These are phyloP conservation scores for Psilocybe cubensis DNA, from an alignment of 768 basidiomycete species.

Conservation along the genomic window DNA sequence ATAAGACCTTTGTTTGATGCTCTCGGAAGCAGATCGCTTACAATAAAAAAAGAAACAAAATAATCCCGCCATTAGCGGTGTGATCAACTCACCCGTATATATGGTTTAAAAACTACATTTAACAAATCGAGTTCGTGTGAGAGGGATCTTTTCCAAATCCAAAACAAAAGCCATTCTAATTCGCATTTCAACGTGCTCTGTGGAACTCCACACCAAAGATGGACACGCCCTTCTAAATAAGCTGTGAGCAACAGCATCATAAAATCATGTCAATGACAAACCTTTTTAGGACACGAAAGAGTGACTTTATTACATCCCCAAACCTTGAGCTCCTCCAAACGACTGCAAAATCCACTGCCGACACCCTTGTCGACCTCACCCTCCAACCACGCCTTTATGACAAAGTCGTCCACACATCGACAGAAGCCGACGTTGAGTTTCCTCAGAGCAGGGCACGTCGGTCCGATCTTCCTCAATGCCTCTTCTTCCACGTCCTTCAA, in stretches of 20 bases:
- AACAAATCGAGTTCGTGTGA: background rate
- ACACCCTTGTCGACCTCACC: constrained; percentile 28
- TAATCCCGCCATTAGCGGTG: background rate
- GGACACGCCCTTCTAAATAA: constrained; percentile 15
- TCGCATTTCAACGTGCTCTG: constrained; percentile 7
- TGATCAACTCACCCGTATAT: background rate
- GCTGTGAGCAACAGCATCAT: background rate
- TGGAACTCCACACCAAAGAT: constrained; percentile 22
- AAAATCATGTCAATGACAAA: constrained; percentile 20
- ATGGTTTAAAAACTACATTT: background rate
- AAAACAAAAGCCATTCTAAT: no score
- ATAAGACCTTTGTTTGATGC: background rate
- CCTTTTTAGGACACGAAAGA: constrained; percentile 42
- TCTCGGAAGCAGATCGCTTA: background rate
- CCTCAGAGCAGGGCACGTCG: constrained; percentile 44
- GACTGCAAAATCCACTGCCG: constrained; percentile 35
- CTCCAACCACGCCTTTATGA: constrained; percentile 69
- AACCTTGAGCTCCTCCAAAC: constrained; percentile 49
- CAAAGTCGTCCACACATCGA: constrained; percentile 79
- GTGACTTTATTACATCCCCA: constrained; percentile 60
- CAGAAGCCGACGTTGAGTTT: constrained; percentile 87
- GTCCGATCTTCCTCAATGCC: constrained; percentile 35
- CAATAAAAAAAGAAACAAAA: background rate
- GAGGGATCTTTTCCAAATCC: no score
- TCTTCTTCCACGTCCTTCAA: constrained; percentile 66